A percentile compares a stretch with the other conserved stretches of the same genome.
Evolutionary conservation across 202 grass and related monocot species (phyloP).

Genomic region (Sporobolus alterniflorus): DNA sequence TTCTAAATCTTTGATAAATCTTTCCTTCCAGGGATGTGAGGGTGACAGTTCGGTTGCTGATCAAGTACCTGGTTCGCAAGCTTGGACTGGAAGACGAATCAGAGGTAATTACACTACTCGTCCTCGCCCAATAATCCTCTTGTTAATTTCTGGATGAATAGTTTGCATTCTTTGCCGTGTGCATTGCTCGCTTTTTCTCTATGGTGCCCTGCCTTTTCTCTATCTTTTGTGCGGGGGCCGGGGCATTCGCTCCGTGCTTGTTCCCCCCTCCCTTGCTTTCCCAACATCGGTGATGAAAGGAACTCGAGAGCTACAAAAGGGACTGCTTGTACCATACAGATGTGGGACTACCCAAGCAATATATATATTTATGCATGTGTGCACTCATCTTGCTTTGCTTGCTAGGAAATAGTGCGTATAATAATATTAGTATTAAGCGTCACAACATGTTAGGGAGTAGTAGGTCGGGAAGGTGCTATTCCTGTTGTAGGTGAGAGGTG

Average conservation of each 20-base stretch:
- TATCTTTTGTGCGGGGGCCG: too few species aligned
- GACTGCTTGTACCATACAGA: conserved; percentile 49
- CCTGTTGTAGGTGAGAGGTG: conserved; percentile 68
- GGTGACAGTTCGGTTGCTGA: conserved; percentile 70
- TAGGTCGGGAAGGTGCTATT: conserved; percentile 4
- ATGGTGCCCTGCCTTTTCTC: background rate
- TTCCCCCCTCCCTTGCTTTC: conserved; percentile 43
- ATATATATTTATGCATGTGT: background rate
- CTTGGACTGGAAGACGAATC: conserved; percentile 79
- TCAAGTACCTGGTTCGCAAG: conserved; percentile 81
- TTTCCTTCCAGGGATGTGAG: conserved; percentile 65
- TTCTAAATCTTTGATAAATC: background rate
- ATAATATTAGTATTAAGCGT: conserved; percentile 21
- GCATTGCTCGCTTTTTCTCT: background rate
- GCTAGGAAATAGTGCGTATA: background rate
- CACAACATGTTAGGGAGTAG: background rate
- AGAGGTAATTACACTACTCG: conserved; percentile 52
- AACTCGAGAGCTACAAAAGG: conserved; percentile 71
- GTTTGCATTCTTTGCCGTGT: background rate
- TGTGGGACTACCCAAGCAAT: conserved; percentile 31
- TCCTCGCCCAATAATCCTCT: background rate
- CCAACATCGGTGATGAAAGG: conserved; percentile 74
- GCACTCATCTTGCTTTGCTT: background rate
- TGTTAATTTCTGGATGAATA: background rate
- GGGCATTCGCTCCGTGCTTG: too few species aligned